Evolutionary conservation across 805 yeast species (phyloP).

Genomic region (Komagataella mondaviorum): DNA sequence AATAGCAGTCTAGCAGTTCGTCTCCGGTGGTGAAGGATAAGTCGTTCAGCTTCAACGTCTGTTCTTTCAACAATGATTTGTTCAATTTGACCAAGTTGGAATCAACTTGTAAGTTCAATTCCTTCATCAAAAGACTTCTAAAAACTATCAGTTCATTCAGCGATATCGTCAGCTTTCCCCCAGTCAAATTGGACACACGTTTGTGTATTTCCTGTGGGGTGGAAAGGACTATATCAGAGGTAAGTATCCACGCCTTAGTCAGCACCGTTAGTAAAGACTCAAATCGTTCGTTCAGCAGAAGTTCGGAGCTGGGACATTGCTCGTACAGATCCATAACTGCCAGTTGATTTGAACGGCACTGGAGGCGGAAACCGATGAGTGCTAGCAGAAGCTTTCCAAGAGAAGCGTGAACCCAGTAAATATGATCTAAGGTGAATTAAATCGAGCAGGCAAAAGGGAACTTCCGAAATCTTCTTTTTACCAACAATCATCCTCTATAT

Average conservation of each 20-base stretch:
- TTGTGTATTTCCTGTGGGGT: not conserved
- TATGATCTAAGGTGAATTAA: not conserved
- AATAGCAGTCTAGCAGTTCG: constrained; percentile 27
- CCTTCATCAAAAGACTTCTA: not conserved
- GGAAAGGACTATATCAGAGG: not conserved
- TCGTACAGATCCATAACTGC: constrained; percentile 6
- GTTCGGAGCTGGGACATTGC: constrained; percentile 5
- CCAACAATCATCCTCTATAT: not conserved
- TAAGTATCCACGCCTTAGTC: not conserved
- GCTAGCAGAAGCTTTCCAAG: not conserved
- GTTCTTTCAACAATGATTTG: not conserved
- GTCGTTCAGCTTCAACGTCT: not conserved
- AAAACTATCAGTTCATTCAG: not conserved
- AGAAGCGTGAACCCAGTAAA: not conserved
- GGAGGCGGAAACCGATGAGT: not conserved
- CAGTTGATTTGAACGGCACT: not conserved
- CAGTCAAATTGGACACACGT: not conserved
- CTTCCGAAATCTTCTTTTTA: not conserved
- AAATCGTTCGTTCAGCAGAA: constrained; percentile 3
- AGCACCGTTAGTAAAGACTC: not conserved
- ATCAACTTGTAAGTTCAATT: not conserved
- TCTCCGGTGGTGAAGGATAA: constrained; percentile 40
- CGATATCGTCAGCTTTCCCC: not conserved
- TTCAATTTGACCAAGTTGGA: not conserved
- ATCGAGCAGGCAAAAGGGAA: not conserved